Percentiles rank a stretch among this genome's conserved stretches.
These are phyloP conservation scores for Ambrosia hybrid DNA, from an alignment of 140 eudicot genomes.

Conservation along the genomic window DNA sequence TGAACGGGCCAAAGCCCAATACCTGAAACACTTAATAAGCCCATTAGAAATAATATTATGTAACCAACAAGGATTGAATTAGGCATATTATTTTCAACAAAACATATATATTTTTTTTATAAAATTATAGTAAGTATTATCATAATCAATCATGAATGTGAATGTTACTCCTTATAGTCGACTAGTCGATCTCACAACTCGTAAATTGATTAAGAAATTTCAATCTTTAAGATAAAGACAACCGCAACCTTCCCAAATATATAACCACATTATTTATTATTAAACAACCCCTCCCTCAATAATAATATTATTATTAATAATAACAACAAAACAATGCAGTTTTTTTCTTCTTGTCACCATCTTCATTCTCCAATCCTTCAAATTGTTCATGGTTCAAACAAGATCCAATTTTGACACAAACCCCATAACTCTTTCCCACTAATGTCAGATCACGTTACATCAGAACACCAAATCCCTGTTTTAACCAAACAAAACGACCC, in stretches of 20 bases:
- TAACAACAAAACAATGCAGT: not conserved
- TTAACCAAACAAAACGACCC: too few species aligned
- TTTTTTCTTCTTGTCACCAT: conserved; percentile 10
- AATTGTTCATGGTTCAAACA: too few species aligned
- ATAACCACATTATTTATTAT: not conserved
- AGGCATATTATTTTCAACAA: too few species aligned
- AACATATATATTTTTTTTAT: too few species aligned
- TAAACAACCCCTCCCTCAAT: not conserved
- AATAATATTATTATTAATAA: not conserved
- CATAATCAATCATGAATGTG: not conserved
- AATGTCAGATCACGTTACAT: conserved; percentile 24
- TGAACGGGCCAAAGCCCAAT: too few species aligned
- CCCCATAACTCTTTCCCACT: conserved; percentile 6
- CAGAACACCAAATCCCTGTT: conserved; percentile 19
- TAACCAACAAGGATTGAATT: too few species aligned
- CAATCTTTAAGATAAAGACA: conserved; percentile 38
- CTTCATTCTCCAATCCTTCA: not conserved
- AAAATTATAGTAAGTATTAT: too few species aligned
- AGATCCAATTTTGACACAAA: not conserved
- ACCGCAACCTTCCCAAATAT: conserved; percentile 29
- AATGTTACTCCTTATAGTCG: not conserved
- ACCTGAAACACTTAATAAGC: too few species aligned
- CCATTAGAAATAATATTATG: too few species aligned
- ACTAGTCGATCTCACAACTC: not conserved
- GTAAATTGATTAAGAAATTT: not conserved